Conservation (phyloP, 148 eudicot genomes). For the Spergularia marina region DNA sequence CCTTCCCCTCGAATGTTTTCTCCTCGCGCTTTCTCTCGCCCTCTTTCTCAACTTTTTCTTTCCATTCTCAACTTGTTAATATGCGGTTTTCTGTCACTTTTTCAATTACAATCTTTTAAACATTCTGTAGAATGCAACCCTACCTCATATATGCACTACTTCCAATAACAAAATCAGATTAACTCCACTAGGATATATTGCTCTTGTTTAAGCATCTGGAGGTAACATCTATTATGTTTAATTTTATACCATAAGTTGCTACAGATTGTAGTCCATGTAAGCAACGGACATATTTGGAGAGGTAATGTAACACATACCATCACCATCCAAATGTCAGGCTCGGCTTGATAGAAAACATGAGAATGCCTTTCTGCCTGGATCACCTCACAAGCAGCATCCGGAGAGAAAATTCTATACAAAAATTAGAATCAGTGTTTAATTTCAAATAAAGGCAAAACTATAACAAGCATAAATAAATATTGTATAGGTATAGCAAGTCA, state of each 20-base stretch:
- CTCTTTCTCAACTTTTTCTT: not conserved
- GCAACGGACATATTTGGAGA: not conserved
- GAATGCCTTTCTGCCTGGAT: constrained; percentile 94
- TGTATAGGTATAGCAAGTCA: too few relatives aligned
- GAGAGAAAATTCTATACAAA: constrained; percentile 87
- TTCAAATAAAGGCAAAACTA: not conserved
- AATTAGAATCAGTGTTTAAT: not conserved
- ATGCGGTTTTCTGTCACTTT: not conserved
- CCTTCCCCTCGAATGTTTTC: too few relatives aligned
- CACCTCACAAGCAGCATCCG: constrained; percentile 95
- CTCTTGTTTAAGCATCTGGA: not conserved
- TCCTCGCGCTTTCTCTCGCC: not conserved
- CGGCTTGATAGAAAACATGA: constrained; percentile 89
- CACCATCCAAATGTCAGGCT: constrained; percentile 99
- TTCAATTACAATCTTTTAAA: not conserved
- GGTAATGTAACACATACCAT: constrained; percentile 51
- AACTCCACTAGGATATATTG: too few relatives aligned
- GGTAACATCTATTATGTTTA: not conserved
- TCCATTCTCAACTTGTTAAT: not conserved
- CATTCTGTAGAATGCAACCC: not conserved
- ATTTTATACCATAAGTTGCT: not conserved
- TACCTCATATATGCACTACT: not conserved
- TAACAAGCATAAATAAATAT: not conserved
- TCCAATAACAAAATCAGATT: not conserved
- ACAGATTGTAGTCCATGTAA: not conserved